Base-by-base conservation (phyloP, 1,139 yeast species). In the Saccharomyces hybrid region DNA sequence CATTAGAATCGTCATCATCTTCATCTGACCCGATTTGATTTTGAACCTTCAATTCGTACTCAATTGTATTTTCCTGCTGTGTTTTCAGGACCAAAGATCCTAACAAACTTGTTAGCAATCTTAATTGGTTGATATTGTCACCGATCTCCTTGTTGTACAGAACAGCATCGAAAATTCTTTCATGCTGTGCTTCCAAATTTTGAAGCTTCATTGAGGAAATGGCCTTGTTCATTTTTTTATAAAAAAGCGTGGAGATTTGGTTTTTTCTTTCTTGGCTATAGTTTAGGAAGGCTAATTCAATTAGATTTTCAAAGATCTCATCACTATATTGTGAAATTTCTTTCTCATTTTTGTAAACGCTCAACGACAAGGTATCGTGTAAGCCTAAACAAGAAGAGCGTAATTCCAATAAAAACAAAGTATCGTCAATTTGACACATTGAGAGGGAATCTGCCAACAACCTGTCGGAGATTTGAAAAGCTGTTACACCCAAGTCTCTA, bases 51-150 rank as follows among this genome's bases (percentile, higher is more conserved):
- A 86, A 72, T 55, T 84, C 86, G 62, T 77, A 80, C 53, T 86
- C 88, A 50, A 86, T 76, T 3, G 83, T 85, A 49, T 78, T 70
- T 27, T 80, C 82, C 62, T 82, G 82, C 62, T 85, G 86, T 46
- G 63, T 71, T 6, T 63, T 63, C 11, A 66, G 51, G 7, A 81
- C 73, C 14, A 74, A 51, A 7, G 57, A 59, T 13, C 65, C 66
- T 51, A 81, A 66, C 14, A 76, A 63, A 2, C 61, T 54, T 7
- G 74, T 67, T 11, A 76, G 66, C 3, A 76, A 64, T 58, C 81
- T 70, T 62, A 75, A 75, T 31, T 73, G 62, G 28, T 60, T 63
- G 26, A 65, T 56, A 41, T 61, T 59, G 9, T 13, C 26, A 25
- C 23, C 47, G 26, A 28, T 5, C 8, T 11, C n/a, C 41, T 42